Conservation (phyloP, 306 rosid species). For the Carpinus viminea region DNA sequence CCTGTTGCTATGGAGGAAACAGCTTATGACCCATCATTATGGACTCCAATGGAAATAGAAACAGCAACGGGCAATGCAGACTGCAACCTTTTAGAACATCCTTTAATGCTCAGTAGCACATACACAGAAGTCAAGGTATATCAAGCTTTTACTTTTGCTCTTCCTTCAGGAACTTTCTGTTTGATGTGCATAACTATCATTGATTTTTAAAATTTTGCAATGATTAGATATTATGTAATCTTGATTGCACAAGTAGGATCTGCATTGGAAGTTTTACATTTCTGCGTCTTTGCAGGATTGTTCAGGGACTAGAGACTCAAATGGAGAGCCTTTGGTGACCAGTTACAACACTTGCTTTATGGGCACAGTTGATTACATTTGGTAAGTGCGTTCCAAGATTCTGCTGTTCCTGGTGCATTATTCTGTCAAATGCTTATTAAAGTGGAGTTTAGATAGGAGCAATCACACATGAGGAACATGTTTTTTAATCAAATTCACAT, state of each 20-base stretch:
- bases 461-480: background rate
- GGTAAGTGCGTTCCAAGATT: conserved; percentile 48
- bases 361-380: conserved; percentile 93
- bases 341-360: conserved; percentile 73
- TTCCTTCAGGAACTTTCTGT: background rate
- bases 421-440: conserved; percentile 12
- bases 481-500: background rate
- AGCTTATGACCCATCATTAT: conserved; percentile 58
- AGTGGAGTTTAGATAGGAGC: conserved; percentile 1
- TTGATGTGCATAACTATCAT: conserved; percentile 13
- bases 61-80: conserved; percentile 80
- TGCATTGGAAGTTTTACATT: background rate
- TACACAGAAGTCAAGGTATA: conserved; percentile 80
- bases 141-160: background rate
- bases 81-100: conserved; percentile 64
- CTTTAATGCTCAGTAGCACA: conserved; percentile 69
- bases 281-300: conserved; percentile 48
- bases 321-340: conserved; percentile 88
- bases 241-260: background rate
- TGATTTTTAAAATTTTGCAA: conserved; percentile 14
- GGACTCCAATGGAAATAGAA: conserved; percentile 85
- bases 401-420: conserved; percentile 18
- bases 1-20: conserved; percentile 31
- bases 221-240: conserved; percentile 20
- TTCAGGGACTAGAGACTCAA: conserved; percentile 68